phyloP scores from a whole-genome alignment of 495 filamentous ascomycete genomes.

The Penicillium atrosanguineum region DNA sequence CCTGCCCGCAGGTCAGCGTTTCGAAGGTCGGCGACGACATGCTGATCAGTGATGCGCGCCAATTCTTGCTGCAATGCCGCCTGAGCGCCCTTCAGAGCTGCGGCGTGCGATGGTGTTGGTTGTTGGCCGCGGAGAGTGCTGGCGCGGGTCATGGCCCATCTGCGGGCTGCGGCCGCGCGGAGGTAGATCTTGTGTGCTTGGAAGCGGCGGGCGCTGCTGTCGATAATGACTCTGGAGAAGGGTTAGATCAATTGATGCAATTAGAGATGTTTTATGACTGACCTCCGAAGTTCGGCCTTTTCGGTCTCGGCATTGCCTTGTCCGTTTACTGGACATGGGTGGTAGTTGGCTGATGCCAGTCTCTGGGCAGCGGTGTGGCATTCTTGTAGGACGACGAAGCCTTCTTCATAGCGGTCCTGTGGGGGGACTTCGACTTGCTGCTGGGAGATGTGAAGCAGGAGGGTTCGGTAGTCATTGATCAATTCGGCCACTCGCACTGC shows the following conservation, averaged over 20 bases:
- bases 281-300: slow-evolving; percentile 76
- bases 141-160: slow-evolving; percentile 76
- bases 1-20: slow-evolving; percentile 62
- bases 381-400: slow-evolving; percentile 72
- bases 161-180: slow-evolving; percentile 68
- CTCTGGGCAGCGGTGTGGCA: slow-evolving; percentile 72
- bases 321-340: slow-evolving; percentile 48
- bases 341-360: slow-evolving; percentile 68
- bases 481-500: slow-evolving; percentile 79
- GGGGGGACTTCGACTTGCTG: slow-evolving; percentile 53
- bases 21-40: slow-evolving; percentile 63
- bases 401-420: slow-evolving; percentile 76
- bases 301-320: slow-evolving; percentile 62
- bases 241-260: not conserved
- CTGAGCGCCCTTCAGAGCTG: slow-evolving; percentile 58
- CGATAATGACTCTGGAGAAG: slow-evolving; percentile 63
- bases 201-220: slow-evolving; percentile 76
- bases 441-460: slow-evolving; percentile 76
- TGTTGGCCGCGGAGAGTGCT: slow-evolving; percentile 62
- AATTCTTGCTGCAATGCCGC: slow-evolving; percentile 61
- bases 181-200: slow-evolving; percentile 84
- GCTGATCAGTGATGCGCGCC: slow-evolving; percentile 62
- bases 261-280: slow-evolving; percentile 2
- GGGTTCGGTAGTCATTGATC: slow-evolving; percentile 78
- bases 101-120: slow-evolving; percentile 54